Percentiles rank a stretch among this genome's conserved stretches.
Evolutionary conservation across 73 alveolate species (phyloP).

Genomic region (Blepharisma japonicum): DNA sequence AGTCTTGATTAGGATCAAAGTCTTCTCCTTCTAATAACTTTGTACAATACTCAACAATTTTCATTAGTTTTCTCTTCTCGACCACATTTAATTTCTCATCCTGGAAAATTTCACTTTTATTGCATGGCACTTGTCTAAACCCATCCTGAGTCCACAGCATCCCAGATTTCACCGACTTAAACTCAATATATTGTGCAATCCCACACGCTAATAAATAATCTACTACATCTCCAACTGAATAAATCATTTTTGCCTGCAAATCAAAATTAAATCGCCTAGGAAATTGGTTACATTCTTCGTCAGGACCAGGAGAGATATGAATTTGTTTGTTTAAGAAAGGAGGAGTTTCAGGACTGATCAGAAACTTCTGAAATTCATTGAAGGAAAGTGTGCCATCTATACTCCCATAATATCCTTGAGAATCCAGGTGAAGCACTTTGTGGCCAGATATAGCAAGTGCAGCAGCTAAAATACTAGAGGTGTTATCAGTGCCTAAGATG

Average conservation of each 20-base stretch:
- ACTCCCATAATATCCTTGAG: slow-evolving; percentile 21
- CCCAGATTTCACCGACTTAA: slow-evolving; percentile 16
- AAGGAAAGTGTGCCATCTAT: slow-evolving; percentile 20
- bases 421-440: slow-evolving; percentile 18
- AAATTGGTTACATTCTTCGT: slow-evolving; percentile 14
- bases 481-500: slow-evolving; percentile 11
- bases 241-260: slow-evolving; percentile 14
- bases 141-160: neutral
- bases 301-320: neutral
- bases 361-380: neutral
- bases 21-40: neutral
- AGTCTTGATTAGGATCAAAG: neutral
- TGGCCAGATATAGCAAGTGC: slow-evolving; percentile 23
- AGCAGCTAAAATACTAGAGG: slow-evolving; percentile 12
- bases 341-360: neutral
- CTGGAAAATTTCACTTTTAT: slow-evolving; percentile 24
- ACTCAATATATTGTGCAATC: slow-evolving; percentile 10
- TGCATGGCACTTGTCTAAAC: slow-evolving; percentile 22
- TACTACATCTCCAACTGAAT: slow-evolving; percentile 19
- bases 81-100: slow-evolving; percentile 11
- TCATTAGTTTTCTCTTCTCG: slow-evolving; percentile 1
- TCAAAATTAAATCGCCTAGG: slow-evolving; percentile 18
- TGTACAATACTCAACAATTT: neutral
- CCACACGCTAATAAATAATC: slow-evolving; percentile 1
- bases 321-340: neutral